Conservation (phyloP, 352 stramenopile genomes). For the Globisporangium polare region DNA sequence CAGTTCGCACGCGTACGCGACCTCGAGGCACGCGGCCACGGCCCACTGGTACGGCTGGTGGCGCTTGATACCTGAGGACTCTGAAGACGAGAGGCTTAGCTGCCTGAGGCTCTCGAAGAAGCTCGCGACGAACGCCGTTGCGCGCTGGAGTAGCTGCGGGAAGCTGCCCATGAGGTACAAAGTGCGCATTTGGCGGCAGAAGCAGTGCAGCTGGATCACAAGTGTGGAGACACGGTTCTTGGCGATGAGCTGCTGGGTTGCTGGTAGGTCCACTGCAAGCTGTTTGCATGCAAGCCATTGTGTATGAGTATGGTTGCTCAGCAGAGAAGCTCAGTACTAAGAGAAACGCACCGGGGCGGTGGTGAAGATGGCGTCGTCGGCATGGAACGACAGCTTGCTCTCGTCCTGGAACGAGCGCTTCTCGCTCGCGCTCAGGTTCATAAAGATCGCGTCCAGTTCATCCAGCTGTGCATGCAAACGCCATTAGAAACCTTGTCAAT, state of each 20-base stretch:
- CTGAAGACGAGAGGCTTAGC: conserved; percentile 17
- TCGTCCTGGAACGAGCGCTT: conserved; percentile 21
- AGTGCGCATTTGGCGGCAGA: conserved; percentile 70
- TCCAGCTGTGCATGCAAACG: conserved; percentile 42
- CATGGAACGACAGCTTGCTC: conserved; percentile 20
- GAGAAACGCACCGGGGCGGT: conserved; percentile 43
- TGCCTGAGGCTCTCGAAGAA: conserved; percentile 41
- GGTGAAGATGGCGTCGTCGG: conserved; percentile 50
- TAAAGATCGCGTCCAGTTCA: conserved; percentile 77
- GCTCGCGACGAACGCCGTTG: conserved; percentile 46
- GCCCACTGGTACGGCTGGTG: conserved; percentile 67
- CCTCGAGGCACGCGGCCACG: conserved; percentile 64
- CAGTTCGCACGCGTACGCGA: conserved; percentile 71
- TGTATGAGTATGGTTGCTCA: too few relatives aligned
- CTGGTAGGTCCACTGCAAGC: conserved; percentile 54
- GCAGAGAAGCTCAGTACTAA: neutral
- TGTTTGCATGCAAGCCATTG: too few relatives aligned
- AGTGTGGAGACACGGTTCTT: conserved; percentile 43
- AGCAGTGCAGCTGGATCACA: conserved; percentile 71
- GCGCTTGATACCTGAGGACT: conserved; percentile 20
- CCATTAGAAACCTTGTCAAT: neutral
- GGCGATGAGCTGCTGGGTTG: conserved; percentile 49
- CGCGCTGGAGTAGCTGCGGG: conserved; percentile 51
- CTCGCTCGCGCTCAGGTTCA: conserved; percentile 33
- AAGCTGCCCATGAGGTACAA: conserved; percentile 74